These are phyloP conservation scores for Penicillium silybi DNA, from an alignment of 495 filamentous ascomycete species.

Conservation along the genomic window DNA sequence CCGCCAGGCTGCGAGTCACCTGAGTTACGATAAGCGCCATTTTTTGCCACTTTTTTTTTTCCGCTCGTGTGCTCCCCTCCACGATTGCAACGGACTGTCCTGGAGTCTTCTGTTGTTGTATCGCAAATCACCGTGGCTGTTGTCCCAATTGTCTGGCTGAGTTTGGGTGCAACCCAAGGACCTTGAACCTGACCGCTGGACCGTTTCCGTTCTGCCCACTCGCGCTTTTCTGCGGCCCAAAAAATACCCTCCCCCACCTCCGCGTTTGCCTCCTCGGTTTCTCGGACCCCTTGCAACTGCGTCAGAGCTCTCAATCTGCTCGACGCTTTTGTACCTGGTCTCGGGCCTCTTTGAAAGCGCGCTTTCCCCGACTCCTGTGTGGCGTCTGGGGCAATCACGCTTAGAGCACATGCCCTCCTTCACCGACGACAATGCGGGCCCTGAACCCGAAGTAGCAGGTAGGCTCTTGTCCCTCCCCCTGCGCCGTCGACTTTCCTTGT, in stretches of 20 bases:
- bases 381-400: background rate
- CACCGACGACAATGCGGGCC: slow-evolving; percentile 25
- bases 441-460: slow-evolving; percentile 33
- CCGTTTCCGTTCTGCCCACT: slow-evolving; percentile 21
- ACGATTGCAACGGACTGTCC: background rate
- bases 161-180: slow-evolving; percentile 9
- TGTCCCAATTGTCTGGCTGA: background rate
- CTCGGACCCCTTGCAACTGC: slow-evolving; percentile 1
- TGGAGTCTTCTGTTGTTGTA: background rate
- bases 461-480: slow-evolving; percentile 16
- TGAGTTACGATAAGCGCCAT: slow-evolving; percentile 24
- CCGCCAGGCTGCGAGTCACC: slow-evolving; percentile 20
- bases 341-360: slow-evolving; percentile 2
- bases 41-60: slow-evolving; percentile 22
- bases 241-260: slow-evolving; percentile 17
- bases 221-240: slow-evolving; percentile 12
- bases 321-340: slow-evolving; percentile 7
- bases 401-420: slow-evolving; percentile 33
- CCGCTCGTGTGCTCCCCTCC: background rate
- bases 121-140: background rate
- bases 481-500: slow-evolving; percentile 6
- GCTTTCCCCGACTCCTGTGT: slow-evolving; percentile 1
- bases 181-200: slow-evolving; percentile 11
- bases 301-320: background rate
- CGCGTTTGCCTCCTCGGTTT: slow-evolving; percentile 1